phyloP scores from a whole-genome alignment of 2,329 filamentous ascomycete genomes.

The Penicillium sp. region DNA sequence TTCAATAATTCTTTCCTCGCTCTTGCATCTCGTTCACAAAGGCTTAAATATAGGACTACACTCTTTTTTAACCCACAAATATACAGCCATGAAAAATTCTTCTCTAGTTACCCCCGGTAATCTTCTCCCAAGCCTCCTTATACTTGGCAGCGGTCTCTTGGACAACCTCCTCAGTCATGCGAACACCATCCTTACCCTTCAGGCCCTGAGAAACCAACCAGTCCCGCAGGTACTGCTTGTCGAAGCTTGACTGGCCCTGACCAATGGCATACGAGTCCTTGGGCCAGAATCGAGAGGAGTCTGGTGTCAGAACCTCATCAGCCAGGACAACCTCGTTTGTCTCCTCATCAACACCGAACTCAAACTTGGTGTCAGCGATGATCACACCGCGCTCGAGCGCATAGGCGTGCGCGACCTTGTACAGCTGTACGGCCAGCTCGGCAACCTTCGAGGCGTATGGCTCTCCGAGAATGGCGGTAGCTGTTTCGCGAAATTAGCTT shows the following conservation, averaged over 20 bases:
- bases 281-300: conserved; percentile 85
- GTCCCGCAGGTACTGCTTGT: conserved; percentile 82
- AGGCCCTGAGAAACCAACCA: conserved; percentile 74
- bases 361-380: conserved; percentile 76
- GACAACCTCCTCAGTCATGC: conserved; percentile 70
- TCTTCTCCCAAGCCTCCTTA: conserved; percentile 68
- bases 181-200: conserved; percentile 71
- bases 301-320: conserved; percentile 83
- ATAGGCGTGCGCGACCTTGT: conserved; percentile 52
- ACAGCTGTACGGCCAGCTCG: conserved; percentile 63
- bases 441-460: conserved; percentile 65
- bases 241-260: conserved; percentile 75
- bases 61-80: neutral
- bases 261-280: conserved; percentile 70
- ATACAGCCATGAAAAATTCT: neutral
- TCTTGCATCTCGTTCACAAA: conserved; percentile 14
- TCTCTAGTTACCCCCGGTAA: conserved; percentile 58
- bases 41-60: neutral
- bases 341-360: conserved; percentile 68
- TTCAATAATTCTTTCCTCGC: conserved; percentile 6
- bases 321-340: conserved; percentile 70
- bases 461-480: conserved; percentile 62
- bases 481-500: conserved; percentile 29
- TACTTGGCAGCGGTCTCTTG: conserved; percentile 70
- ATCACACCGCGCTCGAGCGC: conserved; percentile 64